These are phyloP conservation scores for Lyophyllum decastes DNA, from an alignment of 768 basidiomycete genomes.

Conservation along the genomic window DNA sequence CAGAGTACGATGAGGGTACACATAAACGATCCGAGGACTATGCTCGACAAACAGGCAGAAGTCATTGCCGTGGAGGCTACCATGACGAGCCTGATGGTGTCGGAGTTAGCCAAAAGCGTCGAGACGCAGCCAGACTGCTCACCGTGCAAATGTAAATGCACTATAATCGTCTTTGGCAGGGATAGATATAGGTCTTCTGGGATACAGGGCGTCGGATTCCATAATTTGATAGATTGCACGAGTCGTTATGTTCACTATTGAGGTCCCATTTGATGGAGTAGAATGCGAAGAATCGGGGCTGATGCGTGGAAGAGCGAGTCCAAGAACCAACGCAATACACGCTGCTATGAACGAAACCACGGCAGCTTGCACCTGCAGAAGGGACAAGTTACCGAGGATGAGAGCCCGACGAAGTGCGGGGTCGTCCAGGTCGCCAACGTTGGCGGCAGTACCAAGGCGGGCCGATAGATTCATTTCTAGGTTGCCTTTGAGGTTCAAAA, in stretches of 20 bases:
- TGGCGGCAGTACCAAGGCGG: slow-evolving; percentile 91
- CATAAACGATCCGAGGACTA: slow-evolving; percentile 92
- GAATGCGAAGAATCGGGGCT: slow-evolving; percentile 14
- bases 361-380: slow-evolving; percentile 93
- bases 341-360: slow-evolving; percentile 88
- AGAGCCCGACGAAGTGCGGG: slow-evolving; percentile 60
- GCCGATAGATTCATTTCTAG: slow-evolving; percentile 99
- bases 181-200: slow-evolving; percentile 25
- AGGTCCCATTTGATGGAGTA: not conserved
- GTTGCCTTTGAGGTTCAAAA: slow-evolving; percentile 96
- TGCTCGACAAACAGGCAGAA: slow-evolving; percentile 74
- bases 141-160: slow-evolving; percentile 8
- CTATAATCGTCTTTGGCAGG: slow-evolving; percentile 16
- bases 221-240: not conserved
- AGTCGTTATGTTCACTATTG: not conserved
- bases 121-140: not conserved
- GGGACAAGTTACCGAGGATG: slow-evolving; percentile 77
- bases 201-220: slow-evolving; percentile 10
- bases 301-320: slow-evolving; percentile 54
- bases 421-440: slow-evolving; percentile 89
- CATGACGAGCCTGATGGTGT: slow-evolving; percentile 61
- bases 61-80: slow-evolving; percentile 80
- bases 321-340: slow-evolving; percentile 71
- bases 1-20: slow-evolving; percentile 79
- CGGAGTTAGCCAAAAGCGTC: not conserved